phyloP scores from a whole-genome alignment of 371 early-diverging fungal species.

The Racocetra persica region DNA sequence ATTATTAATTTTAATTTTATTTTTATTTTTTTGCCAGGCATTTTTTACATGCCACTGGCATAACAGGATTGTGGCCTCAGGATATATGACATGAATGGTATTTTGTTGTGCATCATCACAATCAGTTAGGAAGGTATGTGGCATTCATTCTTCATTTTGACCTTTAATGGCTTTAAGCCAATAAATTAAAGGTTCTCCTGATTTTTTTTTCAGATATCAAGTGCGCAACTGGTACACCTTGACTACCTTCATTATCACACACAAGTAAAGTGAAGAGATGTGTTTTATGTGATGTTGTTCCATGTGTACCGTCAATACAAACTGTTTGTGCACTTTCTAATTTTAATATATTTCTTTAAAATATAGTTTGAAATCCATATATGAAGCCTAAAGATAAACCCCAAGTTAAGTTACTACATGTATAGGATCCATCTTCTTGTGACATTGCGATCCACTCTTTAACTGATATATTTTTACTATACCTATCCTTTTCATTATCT shows the following conservation, averaged over 20 bases:
- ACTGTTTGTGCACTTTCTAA: too few species aligned
- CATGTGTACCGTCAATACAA: too few species aligned
- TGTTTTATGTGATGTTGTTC: too few species aligned
- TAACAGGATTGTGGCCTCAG: not conserved
- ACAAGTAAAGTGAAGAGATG: too few species aligned
- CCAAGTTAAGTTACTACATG: not conserved
- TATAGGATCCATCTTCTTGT: not conserved
- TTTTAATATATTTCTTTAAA: too few species aligned
- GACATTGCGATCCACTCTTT: not conserved
- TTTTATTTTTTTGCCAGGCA: not conserved
- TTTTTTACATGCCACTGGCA: not conserved
- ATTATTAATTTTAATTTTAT: not conserved
- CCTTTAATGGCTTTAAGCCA: slow-evolving; percentile 12
- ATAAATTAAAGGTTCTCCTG: slow-evolving; percentile 4
- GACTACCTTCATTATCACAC: not conserved
- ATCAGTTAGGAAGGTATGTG: not conserved
- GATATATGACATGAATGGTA: not conserved
- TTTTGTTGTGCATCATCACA: too few species aligned
- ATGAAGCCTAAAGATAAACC: not conserved
- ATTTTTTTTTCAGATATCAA: not conserved
- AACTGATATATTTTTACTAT: not conserved
- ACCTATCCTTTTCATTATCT: not conserved
- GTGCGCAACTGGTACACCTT: not conserved
- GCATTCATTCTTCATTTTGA: not conserved
- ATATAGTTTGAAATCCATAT: not conserved